These are phyloP conservation scores for Penicillium desertorum DNA, from an alignment of 495 filamentous ascomycete genomes.

Conservation along the genomic window DNA sequence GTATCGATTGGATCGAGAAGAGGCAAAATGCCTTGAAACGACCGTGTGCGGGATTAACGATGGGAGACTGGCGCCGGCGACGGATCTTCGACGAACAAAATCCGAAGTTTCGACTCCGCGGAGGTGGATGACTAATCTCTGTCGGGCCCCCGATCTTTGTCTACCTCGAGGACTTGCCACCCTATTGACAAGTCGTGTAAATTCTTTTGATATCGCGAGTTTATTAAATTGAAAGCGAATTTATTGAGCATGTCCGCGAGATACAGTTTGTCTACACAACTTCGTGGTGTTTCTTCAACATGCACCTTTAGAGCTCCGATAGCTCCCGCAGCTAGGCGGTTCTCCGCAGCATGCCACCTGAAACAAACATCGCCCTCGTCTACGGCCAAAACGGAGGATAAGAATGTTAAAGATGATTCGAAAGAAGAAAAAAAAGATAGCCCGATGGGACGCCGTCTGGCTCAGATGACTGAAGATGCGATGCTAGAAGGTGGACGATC, in stretches of 20 bases:
- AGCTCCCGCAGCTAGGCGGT: conserved; percentile 20
- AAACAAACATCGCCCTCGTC: conserved; percentile 25
- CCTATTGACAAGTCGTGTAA: conserved; percentile 5
- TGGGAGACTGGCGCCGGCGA: conserved; percentile 18
- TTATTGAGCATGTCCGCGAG: conserved; percentile 29
- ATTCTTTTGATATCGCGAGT: not conserved
- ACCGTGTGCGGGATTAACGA: conserved; percentile 19
- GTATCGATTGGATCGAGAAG: conserved; percentile 17
- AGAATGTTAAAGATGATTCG: conserved; percentile 9
- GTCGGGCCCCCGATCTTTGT: not conserved
- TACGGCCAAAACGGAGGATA: conserved; percentile 14
- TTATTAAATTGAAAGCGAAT: too few species aligned
- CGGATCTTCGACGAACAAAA: conserved; percentile 22
- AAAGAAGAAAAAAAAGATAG: conserved; percentile 42
- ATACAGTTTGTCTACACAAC: conserved; percentile 18
- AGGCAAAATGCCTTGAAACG: conserved; percentile 16
- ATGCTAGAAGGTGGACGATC: conserved; percentile 69
- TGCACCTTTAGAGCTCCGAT: conserved; percentile 15
- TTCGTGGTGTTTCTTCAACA: conserved; percentile 19
- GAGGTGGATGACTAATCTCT: conserved; percentile 43
- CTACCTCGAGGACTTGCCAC: conserved; percentile 10
- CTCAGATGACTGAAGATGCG: conserved; percentile 77
- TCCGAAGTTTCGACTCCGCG: conserved; percentile 41
- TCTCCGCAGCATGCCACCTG: conserved; percentile 25
- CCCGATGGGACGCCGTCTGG: conserved; percentile 71